Evolutionary conservation across 2,329 filamentous ascomycete genomes (phyloP), one percentile per base, ranked within the genome.

Genomic region (Kalmusia sp.): DNA sequence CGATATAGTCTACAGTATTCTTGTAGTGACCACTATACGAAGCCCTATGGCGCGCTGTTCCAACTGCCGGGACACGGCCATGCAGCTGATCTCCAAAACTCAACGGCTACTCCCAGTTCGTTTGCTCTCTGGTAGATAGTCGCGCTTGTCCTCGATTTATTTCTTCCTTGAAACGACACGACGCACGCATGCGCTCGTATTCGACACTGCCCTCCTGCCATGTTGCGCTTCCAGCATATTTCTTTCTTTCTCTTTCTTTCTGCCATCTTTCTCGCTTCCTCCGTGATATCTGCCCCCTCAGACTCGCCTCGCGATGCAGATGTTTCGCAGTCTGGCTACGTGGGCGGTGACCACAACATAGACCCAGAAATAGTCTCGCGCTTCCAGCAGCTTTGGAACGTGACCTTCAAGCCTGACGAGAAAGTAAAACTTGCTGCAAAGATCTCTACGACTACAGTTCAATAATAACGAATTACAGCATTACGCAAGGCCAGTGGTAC

Each of bases 401-500:
- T 67, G 3, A 55, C 64, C 1, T 74, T 72, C 57, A 64, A 70
- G 24, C 31, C 52, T 1, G 55, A 71, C 66, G 77, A 72, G 67
- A 71, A 61, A 50, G 63, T 63, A 49, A 30, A 15, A n/a, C 51
- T 28, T n/a, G 6, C 8, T 7, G n/a, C 15, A 5, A 12, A 6
- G n/a, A 3, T 6, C n/a, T 35, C 30, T 6, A n/a, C 43, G 3
- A 11, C 11, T 9, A 34, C 28, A 22, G 8, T 24, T 6, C 24
- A 11, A 14, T 46, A 17, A 46, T 30, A 35, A 21, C 14, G 30
- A 8, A 27, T 12, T 15, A 30, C 61, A 59, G 55, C 79, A 82
- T 73, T 76, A 80, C 72, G 53, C 81, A 33, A 78, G 82, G 58
- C 81, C 82, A 6, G 59, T 80, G 8, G 68, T 78, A 0, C 79